These are phyloP conservation scores for Cercophora samala DNA, from an alignment of 495 filamentous ascomycete genomes.

Conservation along the genomic window DNA sequence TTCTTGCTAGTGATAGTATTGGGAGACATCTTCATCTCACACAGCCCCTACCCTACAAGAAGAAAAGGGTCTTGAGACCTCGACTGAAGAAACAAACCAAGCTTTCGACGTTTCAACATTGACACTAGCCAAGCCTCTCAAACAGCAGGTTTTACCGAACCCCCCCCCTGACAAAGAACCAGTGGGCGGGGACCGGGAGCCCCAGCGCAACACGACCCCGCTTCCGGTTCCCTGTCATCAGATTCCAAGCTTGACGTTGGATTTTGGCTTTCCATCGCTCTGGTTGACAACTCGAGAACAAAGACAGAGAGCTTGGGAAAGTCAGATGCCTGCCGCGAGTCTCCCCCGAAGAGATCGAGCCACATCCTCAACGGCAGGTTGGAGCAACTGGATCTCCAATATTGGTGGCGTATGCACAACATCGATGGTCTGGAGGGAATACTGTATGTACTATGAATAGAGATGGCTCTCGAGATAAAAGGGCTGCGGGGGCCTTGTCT, in stretches of 20 bases:
- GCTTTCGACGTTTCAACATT: slow-evolving; percentile 12
- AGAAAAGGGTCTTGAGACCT: neutral
- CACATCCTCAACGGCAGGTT: neutral
- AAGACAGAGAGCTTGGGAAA: neutral
- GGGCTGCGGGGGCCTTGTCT: neutral
- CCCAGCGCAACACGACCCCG: slow-evolving; percentile 1
- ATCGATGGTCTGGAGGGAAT: neutral
- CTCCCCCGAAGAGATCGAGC: neutral
- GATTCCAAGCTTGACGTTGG: neutral
- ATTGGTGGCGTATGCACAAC: neutral
- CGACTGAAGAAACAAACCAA: neutral
- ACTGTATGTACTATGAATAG: neutral
- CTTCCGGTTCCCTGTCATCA: slow-evolving; percentile 5
- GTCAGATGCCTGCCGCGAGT: neutral
- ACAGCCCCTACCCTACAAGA: neutral
- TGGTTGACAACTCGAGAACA: neutral
- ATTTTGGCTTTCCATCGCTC: neutral
- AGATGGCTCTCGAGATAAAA: neutral
- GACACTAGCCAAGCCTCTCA: neutral
- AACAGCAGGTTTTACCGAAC: slow-evolving; percentile 37
- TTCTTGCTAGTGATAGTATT: too few species aligned
- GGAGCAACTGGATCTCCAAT: neutral
- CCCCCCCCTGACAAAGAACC: slow-evolving; percentile 36
- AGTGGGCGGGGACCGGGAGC: slow-evolving; percentile 35
- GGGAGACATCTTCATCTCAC: neutral